Evolutionary conservation across 805 yeast species (phyloP).

Genomic region (Monosporozyma servazzii): DNA sequence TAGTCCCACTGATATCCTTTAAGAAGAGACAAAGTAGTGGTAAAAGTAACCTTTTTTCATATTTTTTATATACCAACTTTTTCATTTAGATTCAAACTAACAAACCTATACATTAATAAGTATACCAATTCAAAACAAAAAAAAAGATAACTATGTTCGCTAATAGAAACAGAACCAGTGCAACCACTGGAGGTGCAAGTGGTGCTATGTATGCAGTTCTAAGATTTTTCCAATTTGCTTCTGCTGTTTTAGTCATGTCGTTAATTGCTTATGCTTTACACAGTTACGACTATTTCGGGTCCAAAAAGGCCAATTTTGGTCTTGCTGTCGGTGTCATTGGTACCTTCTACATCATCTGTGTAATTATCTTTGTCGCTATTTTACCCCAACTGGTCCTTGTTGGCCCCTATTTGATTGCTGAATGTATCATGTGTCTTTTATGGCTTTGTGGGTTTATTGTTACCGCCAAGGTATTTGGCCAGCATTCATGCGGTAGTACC

Average conservation of each 20-base stretch:
- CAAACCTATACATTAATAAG: not conserved
- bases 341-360: conserved; percentile 20
- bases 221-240: conserved; percentile 20
- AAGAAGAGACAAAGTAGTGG: too few relatives aligned
- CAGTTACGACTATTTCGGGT: conserved; percentile 18
- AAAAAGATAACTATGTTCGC: not conserved
- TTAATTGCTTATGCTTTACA: conserved; percentile 21
- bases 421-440: conserved; percentile 21
- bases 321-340: conserved; percentile 27
- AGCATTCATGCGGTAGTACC: conserved; percentile 19
- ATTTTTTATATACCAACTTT: not conserved
- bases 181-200: not conserved
- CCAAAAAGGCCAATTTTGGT: conserved; percentile 27
- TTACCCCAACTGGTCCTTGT: conserved; percentile 16
- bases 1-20: too few relatives aligned
- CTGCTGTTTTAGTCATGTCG: conserved; percentile 25
- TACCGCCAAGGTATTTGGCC: conserved; percentile 25
- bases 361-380: conserved; percentile 14
- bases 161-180: not conserved
- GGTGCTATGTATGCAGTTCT: not conserved
- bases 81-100: not conserved
- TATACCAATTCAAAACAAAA: not conserved
- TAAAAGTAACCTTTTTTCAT: too few relatives aligned
- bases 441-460: conserved; percentile 33
- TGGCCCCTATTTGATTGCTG: conserved; percentile 23